Conservation (phyloP, 805 yeast genomes). For the Tetrapisispora arboricola region DNA sequence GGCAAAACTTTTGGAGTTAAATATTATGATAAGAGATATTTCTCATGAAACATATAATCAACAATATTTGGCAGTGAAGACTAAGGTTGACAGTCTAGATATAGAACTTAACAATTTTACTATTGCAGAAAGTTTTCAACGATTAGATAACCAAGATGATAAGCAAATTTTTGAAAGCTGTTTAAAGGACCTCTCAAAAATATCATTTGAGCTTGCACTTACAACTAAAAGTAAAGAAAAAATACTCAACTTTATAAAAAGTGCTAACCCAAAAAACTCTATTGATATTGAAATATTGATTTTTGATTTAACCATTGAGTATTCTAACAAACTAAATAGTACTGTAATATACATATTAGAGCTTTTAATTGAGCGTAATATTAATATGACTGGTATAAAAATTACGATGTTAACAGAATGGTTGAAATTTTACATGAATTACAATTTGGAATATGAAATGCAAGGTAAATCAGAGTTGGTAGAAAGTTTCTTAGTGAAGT, state of each 20-base stretch:
- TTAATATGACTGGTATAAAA: slow-evolving; percentile 7
- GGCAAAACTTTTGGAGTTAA: slow-evolving; percentile 3
- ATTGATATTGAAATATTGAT: slow-evolving; percentile 13
- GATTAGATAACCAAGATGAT: slow-evolving; percentile 4
- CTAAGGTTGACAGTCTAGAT: slow-evolving; percentile 3
- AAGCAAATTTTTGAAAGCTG: slow-evolving; percentile 12
- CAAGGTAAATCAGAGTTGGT: not conserved
- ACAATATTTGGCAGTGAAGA: slow-evolving; percentile 10
- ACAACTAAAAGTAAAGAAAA: slow-evolving; percentile 15
- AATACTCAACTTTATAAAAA: slow-evolving; percentile 14
- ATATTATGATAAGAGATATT: not conserved
- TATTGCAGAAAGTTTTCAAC: slow-evolving; percentile 7
- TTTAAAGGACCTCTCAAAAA: slow-evolving; percentile 14
- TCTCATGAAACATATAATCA: not conserved
- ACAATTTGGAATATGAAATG: not conserved
- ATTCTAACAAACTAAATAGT: slow-evolving; percentile 10
- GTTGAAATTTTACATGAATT: not conserved
- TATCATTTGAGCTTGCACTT: slow-evolving; percentile 21
- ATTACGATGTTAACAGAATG: slow-evolving; percentile 3
- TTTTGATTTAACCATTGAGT: not conserved
- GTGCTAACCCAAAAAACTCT: slow-evolving; percentile 8
- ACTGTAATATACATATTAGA: slow-evolving; percentile 13
- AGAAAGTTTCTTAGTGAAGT: not conserved
- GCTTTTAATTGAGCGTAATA: slow-evolving; percentile 17
- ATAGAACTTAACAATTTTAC: slow-evolving; percentile 3